Evolutionary conservation across 2,329 filamentous ascomycete species (phyloP).

Genomic region (Zymoseptoria tritici): DNA sequence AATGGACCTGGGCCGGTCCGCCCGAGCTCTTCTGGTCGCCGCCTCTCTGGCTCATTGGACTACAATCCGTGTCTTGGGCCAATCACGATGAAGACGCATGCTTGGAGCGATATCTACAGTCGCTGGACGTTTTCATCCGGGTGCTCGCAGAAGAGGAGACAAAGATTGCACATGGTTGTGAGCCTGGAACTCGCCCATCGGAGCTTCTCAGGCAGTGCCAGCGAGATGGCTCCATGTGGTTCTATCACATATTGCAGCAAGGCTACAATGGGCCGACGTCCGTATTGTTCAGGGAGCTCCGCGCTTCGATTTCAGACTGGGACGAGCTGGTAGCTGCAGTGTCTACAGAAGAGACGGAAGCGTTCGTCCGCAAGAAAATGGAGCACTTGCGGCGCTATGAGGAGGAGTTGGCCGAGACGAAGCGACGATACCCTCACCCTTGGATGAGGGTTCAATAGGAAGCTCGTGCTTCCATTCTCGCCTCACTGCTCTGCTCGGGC

Average conservation of each 20-base stretch:
- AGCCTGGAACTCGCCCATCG: background rate
- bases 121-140: background rate
- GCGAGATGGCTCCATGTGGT: constrained; percentile 2
- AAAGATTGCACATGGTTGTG: background rate
- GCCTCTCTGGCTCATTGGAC: constrained; percentile 8
- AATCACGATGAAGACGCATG: background rate
- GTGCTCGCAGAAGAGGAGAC: background rate
- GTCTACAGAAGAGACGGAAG: background rate
- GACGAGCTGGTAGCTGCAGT: constrained; percentile 4
- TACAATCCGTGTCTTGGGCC: background rate
- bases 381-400: background rate
- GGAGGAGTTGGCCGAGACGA: background rate
- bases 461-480: no score
- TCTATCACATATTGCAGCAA: constrained; percentile 5
- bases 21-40: constrained; percentile 16
- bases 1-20: constrained; percentile 21
- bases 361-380: background rate
- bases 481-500: no score
- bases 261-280: background rate
- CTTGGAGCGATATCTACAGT: background rate
- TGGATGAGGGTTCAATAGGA: background rate
- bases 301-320: background rate
- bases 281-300: constrained; percentile 1
- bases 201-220: background rate
- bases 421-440: background rate